Conservation (phyloP, 305 asterid species). For the Withania somnifera region DNA sequence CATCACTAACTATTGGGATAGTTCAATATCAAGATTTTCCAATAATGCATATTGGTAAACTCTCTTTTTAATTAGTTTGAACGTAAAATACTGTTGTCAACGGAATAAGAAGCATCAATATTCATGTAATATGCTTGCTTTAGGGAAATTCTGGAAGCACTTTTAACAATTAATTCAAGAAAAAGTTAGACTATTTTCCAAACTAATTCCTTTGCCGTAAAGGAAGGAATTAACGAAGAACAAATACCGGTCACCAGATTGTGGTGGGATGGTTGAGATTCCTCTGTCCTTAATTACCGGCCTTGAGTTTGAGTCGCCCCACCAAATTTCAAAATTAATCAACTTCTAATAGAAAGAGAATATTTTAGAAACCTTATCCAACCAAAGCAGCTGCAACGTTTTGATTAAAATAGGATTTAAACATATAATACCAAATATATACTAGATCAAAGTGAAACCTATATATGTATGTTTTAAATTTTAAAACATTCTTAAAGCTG, state of each 20-base stretch:
- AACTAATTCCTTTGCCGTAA: background rate
- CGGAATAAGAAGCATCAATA: background rate
- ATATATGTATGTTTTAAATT: too few relatives aligned
- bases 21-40: slow-evolving; percentile 30
- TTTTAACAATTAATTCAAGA: background rate
- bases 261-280: too few relatives aligned
- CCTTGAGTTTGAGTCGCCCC: too few relatives aligned
- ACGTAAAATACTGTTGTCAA: background rate
- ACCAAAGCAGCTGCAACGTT: too few relatives aligned
- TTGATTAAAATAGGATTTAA: too few relatives aligned
- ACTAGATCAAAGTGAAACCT: too few relatives aligned
- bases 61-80: background rate
- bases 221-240: slow-evolving; percentile 1
- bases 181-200: background rate
- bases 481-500: too few relatives aligned
- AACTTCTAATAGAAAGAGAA: too few relatives aligned
- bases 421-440: too few relatives aligned
- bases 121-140: background rate
- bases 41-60: background rate
- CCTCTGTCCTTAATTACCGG: too few relatives aligned
- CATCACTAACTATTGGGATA: background rate
- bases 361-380: too few relatives aligned
- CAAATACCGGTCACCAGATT: background rate
- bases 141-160: background rate
- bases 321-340: too few relatives aligned